Conservation (phyloP, 2,329 filamentous ascomycete genomes). For the Diaporthe australafricana region DNA sequence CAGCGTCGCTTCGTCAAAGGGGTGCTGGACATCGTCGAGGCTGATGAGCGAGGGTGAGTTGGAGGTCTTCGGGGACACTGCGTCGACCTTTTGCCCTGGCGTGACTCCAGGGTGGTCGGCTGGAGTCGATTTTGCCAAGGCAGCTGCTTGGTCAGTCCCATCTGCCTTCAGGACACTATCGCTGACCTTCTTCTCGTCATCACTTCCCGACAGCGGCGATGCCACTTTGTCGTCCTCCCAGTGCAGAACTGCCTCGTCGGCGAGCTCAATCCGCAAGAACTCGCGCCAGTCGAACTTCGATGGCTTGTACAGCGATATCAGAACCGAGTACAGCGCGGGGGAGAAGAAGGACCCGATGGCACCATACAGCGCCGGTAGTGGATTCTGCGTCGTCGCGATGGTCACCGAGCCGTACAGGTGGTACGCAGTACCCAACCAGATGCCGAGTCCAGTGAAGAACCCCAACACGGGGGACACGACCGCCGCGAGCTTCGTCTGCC, state of each 20-base stretch:
- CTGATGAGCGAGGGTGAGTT: slow-evolving; percentile 32
- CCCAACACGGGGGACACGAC: slow-evolving; percentile 52
- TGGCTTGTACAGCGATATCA: slow-evolving; percentile 55
- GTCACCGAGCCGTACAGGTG: slow-evolving; percentile 53
- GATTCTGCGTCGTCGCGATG: slow-evolving; percentile 53
- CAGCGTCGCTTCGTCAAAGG: slow-evolving; percentile 52
- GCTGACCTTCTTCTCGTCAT: not conserved
- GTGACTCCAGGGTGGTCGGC: not conserved
- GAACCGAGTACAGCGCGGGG: slow-evolving; percentile 57
- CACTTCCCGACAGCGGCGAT: not conserved
- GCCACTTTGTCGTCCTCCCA: not conserved
- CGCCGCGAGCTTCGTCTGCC: slow-evolving; percentile 56
- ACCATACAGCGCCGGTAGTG: slow-evolving; percentile 56
- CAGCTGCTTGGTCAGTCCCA: not conserved
- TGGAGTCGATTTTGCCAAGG: not conserved
- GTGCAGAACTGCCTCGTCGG: slow-evolving; percentile 50
- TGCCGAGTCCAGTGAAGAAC: slow-evolving; percentile 53
- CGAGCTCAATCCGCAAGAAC: slow-evolving; percentile 59
- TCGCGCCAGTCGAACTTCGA: slow-evolving; percentile 49
- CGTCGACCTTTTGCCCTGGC: not conserved
- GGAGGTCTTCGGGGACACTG: slow-evolving; percentile 14
- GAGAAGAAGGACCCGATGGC: slow-evolving; percentile 58
- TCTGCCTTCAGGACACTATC: not conserved
- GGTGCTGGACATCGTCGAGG: slow-evolving; percentile 56
- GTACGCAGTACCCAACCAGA: slow-evolving; percentile 56